These are phyloP conservation scores for Arctium minus DNA, from an alignment of 129 eudicot species.

Conservation along the genomic window DNA sequence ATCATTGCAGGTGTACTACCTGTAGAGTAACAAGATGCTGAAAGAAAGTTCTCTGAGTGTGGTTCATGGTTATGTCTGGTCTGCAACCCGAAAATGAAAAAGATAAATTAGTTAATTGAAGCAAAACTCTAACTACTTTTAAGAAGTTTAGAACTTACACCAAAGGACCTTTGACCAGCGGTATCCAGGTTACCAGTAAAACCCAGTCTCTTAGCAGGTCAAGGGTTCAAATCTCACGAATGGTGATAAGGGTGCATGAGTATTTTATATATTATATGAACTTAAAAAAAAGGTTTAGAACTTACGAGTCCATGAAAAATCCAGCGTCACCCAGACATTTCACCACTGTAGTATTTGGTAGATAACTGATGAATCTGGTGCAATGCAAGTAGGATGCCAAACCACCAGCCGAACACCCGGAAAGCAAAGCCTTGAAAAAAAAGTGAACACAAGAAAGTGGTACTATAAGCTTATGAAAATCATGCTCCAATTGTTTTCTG, in stretches of 20 bases:
- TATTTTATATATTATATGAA: not conserved
- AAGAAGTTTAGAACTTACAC: not conserved
- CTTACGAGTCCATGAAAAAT: conserved; percentile 77
- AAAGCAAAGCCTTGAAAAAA: conserved; percentile 71
- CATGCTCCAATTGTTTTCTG: not conserved
- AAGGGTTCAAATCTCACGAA: not conserved
- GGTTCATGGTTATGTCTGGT: conserved; percentile 63
- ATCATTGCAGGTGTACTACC: conserved; percentile 35
- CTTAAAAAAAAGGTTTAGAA: conserved; percentile 12
- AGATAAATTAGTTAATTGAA: not conserved
- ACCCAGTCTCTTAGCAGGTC: not conserved
- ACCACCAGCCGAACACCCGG: conserved; percentile 99
- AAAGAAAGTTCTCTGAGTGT: conserved; percentile 62
- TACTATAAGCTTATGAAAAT: not conserved
- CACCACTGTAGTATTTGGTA: conserved; percentile 68
- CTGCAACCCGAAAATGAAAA: conserved; percentile 41
- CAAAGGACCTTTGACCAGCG: not conserved
- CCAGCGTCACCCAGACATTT: conserved; percentile 98
- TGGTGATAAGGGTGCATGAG: not conserved
- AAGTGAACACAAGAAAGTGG: not conserved
- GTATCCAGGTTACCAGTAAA: not conserved
- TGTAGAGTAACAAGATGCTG: conserved; percentile 58
- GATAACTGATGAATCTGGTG: conserved; percentile 57
- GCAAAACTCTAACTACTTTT: not conserved
- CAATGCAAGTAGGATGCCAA: conserved; percentile 83